Evolutionary conservation across 768 basidiomycete species (phyloP).

Genomic region (Austroboletus eburneus): DNA sequence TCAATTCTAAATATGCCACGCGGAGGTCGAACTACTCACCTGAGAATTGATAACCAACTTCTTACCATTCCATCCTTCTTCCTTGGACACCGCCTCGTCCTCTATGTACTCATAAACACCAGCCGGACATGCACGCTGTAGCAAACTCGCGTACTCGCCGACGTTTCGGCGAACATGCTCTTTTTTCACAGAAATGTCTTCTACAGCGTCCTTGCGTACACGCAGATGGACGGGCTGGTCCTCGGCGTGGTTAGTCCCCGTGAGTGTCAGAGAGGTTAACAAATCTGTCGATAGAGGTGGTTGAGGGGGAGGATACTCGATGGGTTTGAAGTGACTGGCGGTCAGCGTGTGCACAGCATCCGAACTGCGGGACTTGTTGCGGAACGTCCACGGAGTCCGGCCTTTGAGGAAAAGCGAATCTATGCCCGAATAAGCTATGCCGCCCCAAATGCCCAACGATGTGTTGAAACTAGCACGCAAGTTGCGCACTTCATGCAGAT

Average conservation of each 20-base stretch:
- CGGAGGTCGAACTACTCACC: slow-evolving; percentile 49
- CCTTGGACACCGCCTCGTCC: slow-evolving; percentile 46
- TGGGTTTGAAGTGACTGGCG: slow-evolving; percentile 63
- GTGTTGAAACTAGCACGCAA: slow-evolving; percentile 86
- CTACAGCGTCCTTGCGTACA: slow-evolving; percentile 42
- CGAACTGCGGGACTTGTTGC: slow-evolving; percentile 50
- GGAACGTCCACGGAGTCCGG: slow-evolving; percentile 89
- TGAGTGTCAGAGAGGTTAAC: slow-evolving; percentile 83
- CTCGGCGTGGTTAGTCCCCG: slow-evolving; percentile 95
- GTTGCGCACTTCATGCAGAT: slow-evolving; percentile 89
- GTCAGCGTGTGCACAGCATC: slow-evolving; percentile 72
- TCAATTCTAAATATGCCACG: neutral
- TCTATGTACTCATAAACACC: slow-evolving; percentile 96
- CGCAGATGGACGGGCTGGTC: slow-evolving; percentile 90
- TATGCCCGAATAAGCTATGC: slow-evolving; percentile 83
- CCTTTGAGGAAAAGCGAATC: slow-evolving; percentile 85
- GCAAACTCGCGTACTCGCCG: slow-evolving; percentile 76
- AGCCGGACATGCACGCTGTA: slow-evolving; percentile 91
- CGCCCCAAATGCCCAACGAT: slow-evolving; percentile 77
- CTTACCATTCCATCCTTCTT: slow-evolving; percentile 71
- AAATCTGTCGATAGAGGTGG: slow-evolving; percentile 91
- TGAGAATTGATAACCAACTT: slow-evolving; percentile 96
- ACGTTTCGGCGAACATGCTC: slow-evolving; percentile 76
- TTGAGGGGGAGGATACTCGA: slow-evolving; percentile 83
- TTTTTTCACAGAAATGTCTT: slow-evolving; percentile 42